Base-by-base conservation (phyloP, 441 rosid species). In the Aquilaria agallochum region DNA sequence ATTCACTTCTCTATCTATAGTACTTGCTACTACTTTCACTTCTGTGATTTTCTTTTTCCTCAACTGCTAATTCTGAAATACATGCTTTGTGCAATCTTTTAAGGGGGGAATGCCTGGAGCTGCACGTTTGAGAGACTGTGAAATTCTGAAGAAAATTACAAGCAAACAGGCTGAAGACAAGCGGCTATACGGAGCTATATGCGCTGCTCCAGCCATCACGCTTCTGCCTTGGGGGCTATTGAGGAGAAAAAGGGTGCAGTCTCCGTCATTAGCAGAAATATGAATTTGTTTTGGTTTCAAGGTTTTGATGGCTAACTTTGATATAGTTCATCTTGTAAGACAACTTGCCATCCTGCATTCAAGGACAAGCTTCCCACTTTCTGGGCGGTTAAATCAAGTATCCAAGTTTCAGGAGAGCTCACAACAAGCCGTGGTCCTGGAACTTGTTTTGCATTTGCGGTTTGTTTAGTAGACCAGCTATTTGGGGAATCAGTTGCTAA, bases 71-170 rank as follows among this genome's bases (percentile, higher is more conserved):
- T 51, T 20, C 15, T 11, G 58, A 31, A 48, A 14, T 55, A 49
- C 36, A 56, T 64, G 42, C 3, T 50, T 65, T 53, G 4, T 33
- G 47, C 27, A 58, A 55, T 48, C 7, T 72, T 60, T 69, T 51
- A 69, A 91, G 99, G 99, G 99, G 72, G 99, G 99, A 59, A 94
- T 94, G 99, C 99, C 97, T 51, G 99, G 99, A 31, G 80, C 99
- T 45, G 97, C 80, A 20, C 79, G 90, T 60, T 77, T 94, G 65
- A 86, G 97, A 78, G 99, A 94, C 63, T 81, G 87, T 68, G 75
- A 79, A 64, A 68, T 72, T 69, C 88, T 94, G 4, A 79, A 74
- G 70, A 58, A 69, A 74, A 91, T 94, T 57, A 81, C 82, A 50
- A 82, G 80, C 78, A 84, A 80, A 70, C 99, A 94, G 69, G 95